Evolutionary conservation across 2,329 filamentous ascomycete genomes (phyloP).

Genomic region (Aquanectria penicillioides): DNA sequence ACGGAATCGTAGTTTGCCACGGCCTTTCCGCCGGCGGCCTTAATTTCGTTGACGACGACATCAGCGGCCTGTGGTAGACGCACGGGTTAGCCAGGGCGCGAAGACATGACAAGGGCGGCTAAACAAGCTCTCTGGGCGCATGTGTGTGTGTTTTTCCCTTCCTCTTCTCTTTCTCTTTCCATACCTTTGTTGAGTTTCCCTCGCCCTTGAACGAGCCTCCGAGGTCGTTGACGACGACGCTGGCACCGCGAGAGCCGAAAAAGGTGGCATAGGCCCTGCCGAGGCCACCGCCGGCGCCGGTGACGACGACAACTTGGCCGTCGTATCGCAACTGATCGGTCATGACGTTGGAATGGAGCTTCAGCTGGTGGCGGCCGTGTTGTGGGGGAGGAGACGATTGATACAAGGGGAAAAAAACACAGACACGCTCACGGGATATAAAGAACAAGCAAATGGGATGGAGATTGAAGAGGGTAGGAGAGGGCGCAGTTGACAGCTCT

Average conservation of each 20-base stretch:
- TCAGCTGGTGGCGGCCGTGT: conserved; percentile 22
- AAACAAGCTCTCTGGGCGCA: no score
- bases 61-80: conserved; percentile 75
- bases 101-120: no score
- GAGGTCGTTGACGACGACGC: conserved; percentile 96
- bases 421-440: conserved; percentile 12
- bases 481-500: conserved; percentile 35
- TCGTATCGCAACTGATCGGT: conserved; percentile 79
- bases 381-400: not conserved
- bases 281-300: conserved; percentile 81
- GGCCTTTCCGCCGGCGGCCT: conserved; percentile 89
- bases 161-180: no score
- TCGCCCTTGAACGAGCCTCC: conserved; percentile 94
- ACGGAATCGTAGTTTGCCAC: conserved; percentile 98
- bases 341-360: conserved; percentile 58
- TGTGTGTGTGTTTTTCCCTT: no score
- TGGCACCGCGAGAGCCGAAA: conserved; percentile 91
- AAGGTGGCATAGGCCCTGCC: conserved; percentile 87
- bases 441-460: conserved; percentile 10
- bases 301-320: conserved; percentile 85
- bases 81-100: conserved; percentile 33
- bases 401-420: conserved; percentile 7
- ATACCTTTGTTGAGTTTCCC: conserved; percentile 85
- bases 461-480: conserved; percentile 3
- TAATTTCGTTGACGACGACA: conserved; percentile 85